A percentile compares a stretch with the other conserved stretches of the same genome.
Evolutionary conservation across 2,329 filamentous ascomycete genomes (phyloP).

Genomic region (Stylonectria norvegica): DNA sequence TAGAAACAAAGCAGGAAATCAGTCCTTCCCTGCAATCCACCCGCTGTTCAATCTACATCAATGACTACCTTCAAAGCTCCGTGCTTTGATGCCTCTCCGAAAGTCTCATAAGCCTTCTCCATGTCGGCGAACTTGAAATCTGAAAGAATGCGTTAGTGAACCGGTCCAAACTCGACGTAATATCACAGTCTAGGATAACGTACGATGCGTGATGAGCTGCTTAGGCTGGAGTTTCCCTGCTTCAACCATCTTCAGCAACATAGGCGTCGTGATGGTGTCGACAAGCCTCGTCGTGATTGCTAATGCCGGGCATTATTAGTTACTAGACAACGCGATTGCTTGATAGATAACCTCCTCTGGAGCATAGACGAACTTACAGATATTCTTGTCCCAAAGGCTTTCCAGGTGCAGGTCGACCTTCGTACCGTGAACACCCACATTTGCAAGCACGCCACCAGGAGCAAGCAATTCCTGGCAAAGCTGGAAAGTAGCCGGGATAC

Average conservation of each 20-base stretch:
- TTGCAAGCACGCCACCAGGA: slow-evolving; percentile 52
- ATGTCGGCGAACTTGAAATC: slow-evolving; percentile 20
- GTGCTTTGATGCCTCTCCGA: slow-evolving; percentile 17
- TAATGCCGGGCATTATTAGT: slow-evolving; percentile 10
- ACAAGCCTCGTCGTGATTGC: slow-evolving; percentile 47
- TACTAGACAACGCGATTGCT: too few relatives aligned
- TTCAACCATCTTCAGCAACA: slow-evolving; percentile 44
- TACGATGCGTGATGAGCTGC: slow-evolving; percentile 45
- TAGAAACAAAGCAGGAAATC: too few relatives aligned
- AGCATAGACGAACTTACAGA: slow-evolving; percentile 35
- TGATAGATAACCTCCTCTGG: not conserved
- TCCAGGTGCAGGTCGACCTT: slow-evolving; percentile 51
- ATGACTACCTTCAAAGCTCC: slow-evolving; percentile 19
- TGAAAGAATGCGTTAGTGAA: not conserved
- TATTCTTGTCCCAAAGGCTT: slow-evolving; percentile 52
- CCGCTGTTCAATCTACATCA: slow-evolving; percentile 18
- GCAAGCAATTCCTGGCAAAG: slow-evolving; percentile 53
- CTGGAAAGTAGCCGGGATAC: slow-evolving; percentile 50
- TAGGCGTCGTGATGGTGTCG: slow-evolving; percentile 45
- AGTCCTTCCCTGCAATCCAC: too few relatives aligned
- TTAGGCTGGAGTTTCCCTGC: slow-evolving; percentile 40
- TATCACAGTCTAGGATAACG: too few relatives aligned
- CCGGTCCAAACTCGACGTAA: not conserved
- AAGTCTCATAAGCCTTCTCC: slow-evolving; percentile 19
- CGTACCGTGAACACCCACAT: slow-evolving; percentile 56